These are phyloP conservation scores for Apiospora phragmitis DNA, from an alignment of 2,329 filamentous ascomycete genomes.

Conservation along the genomic window DNA sequence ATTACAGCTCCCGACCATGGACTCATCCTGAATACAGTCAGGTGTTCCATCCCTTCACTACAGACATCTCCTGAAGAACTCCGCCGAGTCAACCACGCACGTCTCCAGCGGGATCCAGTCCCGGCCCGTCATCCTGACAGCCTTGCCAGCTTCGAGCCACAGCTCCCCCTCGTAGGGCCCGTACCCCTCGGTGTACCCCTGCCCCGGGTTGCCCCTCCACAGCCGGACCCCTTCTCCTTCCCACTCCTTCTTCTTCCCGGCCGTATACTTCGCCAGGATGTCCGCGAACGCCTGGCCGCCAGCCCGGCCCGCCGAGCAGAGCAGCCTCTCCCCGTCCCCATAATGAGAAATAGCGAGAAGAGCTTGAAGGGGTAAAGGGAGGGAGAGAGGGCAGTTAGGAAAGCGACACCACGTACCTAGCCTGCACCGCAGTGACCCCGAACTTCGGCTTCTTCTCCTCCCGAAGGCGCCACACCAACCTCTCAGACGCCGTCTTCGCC, in stretches of 20 bases:
- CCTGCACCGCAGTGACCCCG: slow-evolving; percentile 26
- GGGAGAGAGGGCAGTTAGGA: neutral
- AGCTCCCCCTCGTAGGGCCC: neutral
- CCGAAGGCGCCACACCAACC: slow-evolving; percentile 26
- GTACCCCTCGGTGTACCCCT: slow-evolving; percentile 11
- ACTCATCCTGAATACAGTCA: too few relatives aligned
- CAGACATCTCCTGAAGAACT: slow-evolving; percentile 26
- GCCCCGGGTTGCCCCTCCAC: slow-evolving; percentile 20
- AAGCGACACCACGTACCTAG: slow-evolving; percentile 20
- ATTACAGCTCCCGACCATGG: too few relatives aligned
- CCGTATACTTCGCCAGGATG: slow-evolving; percentile 23
- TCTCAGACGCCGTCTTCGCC: slow-evolving; percentile 29
- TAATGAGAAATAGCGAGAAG: too few relatives aligned
- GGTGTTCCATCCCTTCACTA: neutral
- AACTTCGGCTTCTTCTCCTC: slow-evolving; percentile 25
- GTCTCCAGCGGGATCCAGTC: slow-evolving; percentile 35
- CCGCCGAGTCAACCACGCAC: slow-evolving; percentile 49
- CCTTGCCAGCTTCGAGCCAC: slow-evolving; percentile 29
- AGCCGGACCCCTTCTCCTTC: slow-evolving; percentile 19
- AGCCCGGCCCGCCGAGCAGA: slow-evolving; percentile 25
- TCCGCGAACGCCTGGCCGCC: slow-evolving; percentile 28
- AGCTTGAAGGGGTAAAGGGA: neutral
- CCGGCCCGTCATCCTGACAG: slow-evolving; percentile 27
- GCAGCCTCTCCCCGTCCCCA: slow-evolving; percentile 28
- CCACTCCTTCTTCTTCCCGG: neutral